phyloP scores from a whole-genome alignment of 2,329 filamentous ascomycete genomes.

The Sclerotinia glacialis region DNA sequence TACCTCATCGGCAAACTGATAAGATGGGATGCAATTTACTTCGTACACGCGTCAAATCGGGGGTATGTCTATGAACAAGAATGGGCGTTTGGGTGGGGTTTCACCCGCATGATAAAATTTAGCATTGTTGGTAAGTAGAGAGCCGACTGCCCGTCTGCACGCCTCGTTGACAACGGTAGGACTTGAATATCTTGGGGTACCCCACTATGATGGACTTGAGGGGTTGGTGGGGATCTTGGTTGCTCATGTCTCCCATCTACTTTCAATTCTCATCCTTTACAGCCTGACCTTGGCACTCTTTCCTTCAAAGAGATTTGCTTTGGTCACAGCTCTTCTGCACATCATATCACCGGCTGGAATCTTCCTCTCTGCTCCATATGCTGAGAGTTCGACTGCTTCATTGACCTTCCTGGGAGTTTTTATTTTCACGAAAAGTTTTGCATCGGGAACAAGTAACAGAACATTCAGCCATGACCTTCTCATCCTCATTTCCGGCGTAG shows the following conservation, averaged over 20 bases:
- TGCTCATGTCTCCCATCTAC: slow-evolving; percentile 71
- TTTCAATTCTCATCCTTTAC: slow-evolving; percentile 72
- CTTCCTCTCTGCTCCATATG: slow-evolving; percentile 84
- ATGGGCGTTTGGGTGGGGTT: slow-evolving; percentile 72
- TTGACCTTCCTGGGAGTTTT: slow-evolving; percentile 73
- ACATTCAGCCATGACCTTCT: slow-evolving; percentile 44
- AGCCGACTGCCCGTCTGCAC: neutral
- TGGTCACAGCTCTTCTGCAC: slow-evolving; percentile 71
- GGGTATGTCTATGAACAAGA: slow-evolving; percentile 77
- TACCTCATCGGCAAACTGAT: slow-evolving; percentile 51
- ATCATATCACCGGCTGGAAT: slow-evolving; percentile 83
- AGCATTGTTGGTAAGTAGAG: slow-evolving; percentile 30
- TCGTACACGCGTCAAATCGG: slow-evolving; percentile 57
- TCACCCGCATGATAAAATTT: slow-evolving; percentile 44
- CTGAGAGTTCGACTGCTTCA: slow-evolving; percentile 75
- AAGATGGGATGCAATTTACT: slow-evolving; percentile 82
- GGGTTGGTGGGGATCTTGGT: slow-evolving; percentile 60
- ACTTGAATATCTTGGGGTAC: slow-evolving; percentile 35
- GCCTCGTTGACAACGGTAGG: slow-evolving; percentile 26
- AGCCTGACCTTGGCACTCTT: slow-evolving; percentile 59
- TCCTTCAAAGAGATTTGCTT: slow-evolving; percentile 50
- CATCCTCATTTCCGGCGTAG: slow-evolving; percentile 60
- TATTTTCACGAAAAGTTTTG: slow-evolving; percentile 57
- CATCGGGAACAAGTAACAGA: slow-evolving; percentile 37
- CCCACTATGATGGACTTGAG: slow-evolving; percentile 42